Base-by-base conservation (phyloP, 495 filamentous ascomycete species). In the Aspergillus steynii region DNA sequence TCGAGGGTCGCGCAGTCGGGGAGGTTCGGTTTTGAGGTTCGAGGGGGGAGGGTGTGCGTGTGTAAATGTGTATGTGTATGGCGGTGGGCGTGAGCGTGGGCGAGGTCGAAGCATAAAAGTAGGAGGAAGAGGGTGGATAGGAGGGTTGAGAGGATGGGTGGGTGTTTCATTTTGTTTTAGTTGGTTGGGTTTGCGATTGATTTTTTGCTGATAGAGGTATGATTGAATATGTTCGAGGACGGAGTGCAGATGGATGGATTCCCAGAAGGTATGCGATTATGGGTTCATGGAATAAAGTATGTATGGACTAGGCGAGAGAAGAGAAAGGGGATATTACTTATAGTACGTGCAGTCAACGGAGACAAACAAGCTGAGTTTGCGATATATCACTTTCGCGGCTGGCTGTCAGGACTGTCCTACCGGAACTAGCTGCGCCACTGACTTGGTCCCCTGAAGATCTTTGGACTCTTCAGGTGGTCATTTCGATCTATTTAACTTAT, bases 1-100 rank as follows among this genome's bases (percentile, higher is more conserved):
- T 60, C 50, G 26, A 58, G 29, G 27, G 9, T 51, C 26, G 31
- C 46, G 47, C 56, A 58, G 29, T 51, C 37, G 27, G 37, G 37
- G 37, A 14, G 37, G 37, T 42, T 42, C 9, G 37, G 37, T 42
- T 42, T 51, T 27, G 47, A 58, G 29, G 46, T 6, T 37, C n/a
- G 46, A 28, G 8, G 29, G 27, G 29, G 56, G 56, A 15, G 31
- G n/a, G 42, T 15, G 56, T 34, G 56, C 50, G 47, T 46, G 55
- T 29, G 29, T 49, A 7, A 7, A 50, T 50, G 7, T 25, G 42
- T 2, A 45, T 34, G 31, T 3, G 2, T 34, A 3, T 34, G 31
- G 9, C 5, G 6, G 31, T 34, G 37, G 7, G 37, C 31, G 31
- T 34, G 37, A 3, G 37, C 37, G 37, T 42, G 37, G 7, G 37